Percentiles rank a stretch among this genome's conserved stretches.
Evolutionary conservation across 2,329 filamentous ascomycete species (phyloP).

Genomic region (Aspergillus sp.): DNA sequence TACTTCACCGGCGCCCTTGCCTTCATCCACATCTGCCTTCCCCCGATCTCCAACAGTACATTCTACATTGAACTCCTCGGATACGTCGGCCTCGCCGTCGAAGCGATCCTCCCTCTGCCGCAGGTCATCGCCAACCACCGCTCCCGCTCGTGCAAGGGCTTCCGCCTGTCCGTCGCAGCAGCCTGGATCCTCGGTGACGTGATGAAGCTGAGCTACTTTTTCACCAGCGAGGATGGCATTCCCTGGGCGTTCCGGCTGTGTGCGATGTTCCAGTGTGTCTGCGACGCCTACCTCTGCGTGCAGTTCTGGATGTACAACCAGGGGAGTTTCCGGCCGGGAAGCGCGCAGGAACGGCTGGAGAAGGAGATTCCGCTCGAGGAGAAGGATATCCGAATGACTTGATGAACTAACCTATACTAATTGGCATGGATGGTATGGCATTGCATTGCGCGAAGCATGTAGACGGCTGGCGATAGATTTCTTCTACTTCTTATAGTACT

Average conservation of each 20-base stretch:
- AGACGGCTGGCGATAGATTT: conserved; percentile 16
- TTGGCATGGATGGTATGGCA: not conserved
- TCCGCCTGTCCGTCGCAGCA: conserved; percentile 52
- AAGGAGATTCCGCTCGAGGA: conserved; percentile 34
- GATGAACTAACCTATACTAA: conserved; percentile 18
- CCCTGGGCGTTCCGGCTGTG: conserved; percentile 55
- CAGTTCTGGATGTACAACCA: conserved; percentile 54
- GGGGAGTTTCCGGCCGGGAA: conserved; percentile 24
- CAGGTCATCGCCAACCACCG: conserved; percentile 54
- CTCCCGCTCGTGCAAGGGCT: conserved; percentile 54
- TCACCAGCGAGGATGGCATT: conserved; percentile 47
- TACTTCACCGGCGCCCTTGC: conserved; percentile 57
- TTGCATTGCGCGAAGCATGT: not conserved
- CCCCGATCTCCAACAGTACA: conserved; percentile 48
- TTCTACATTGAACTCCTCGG: conserved; percentile 51
- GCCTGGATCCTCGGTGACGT: conserved; percentile 55
- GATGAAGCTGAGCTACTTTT: conserved; percentile 58
- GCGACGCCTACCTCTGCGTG: conserved; percentile 52
- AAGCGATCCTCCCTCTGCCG: conserved; percentile 53
- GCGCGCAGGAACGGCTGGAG: conserved; percentile 29
- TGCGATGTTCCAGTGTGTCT: conserved; percentile 54
- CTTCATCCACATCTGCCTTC: conserved; percentile 58
- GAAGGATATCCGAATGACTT: conserved; percentile 47
- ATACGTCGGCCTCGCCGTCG: conserved; percentile 51
- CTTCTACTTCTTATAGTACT: conserved; percentile 6